Percentiles rank a stretch among this genome's conserved stretches.
These are phyloP conservation scores for Enterocytospora artemiae DNA, from an alignment of 371 early-diverging fungal genomes.

Conservation along the genomic window DNA sequence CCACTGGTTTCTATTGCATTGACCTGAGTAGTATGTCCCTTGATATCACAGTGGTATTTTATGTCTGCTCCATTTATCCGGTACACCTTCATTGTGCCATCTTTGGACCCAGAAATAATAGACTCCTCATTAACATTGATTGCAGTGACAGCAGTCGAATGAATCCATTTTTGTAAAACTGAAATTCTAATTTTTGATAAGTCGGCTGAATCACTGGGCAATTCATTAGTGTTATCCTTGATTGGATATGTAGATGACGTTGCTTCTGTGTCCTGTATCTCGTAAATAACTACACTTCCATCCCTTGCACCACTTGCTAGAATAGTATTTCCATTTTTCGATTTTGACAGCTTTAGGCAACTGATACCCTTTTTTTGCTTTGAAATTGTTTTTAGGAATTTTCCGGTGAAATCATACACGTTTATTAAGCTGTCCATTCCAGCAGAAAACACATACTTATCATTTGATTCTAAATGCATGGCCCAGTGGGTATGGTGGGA, in stretches of 20 bases:
- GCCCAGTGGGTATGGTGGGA: slow-evolving; percentile 63
- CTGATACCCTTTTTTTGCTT: slow-evolving; percentile 74
- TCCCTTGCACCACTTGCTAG: slow-evolving; percentile 82
- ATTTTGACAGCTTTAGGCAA: slow-evolving; percentile 63
- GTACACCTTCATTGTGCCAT: slow-evolving; percentile 65
- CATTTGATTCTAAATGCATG: slow-evolving; percentile 77
- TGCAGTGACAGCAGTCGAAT: slow-evolving; percentile 62
- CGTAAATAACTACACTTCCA: slow-evolving; percentile 79
- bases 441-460: slow-evolving; percentile 75
- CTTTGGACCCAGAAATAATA: slow-evolving; percentile 68
- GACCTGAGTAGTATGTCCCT: slow-evolving; percentile 72
- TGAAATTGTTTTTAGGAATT: slow-evolving; percentile 63
- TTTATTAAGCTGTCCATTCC: slow-evolving; percentile 76
- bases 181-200: no score
- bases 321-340: slow-evolving; percentile 66
- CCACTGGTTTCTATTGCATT: slow-evolving; percentile 70
- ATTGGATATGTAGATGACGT: no score
- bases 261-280: slow-evolving; percentile 57
- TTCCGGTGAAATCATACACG: slow-evolving; percentile 58
- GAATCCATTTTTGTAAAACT: slow-evolving; percentile 67
- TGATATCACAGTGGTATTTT: slow-evolving; percentile 61
- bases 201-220: no score
- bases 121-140: slow-evolving; percentile 66
- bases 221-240: no score
- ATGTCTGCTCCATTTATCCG: slow-evolving; percentile 23